Conservation (phyloP, 306 rosid genomes). For the Aeschynomene evenia region DNA sequence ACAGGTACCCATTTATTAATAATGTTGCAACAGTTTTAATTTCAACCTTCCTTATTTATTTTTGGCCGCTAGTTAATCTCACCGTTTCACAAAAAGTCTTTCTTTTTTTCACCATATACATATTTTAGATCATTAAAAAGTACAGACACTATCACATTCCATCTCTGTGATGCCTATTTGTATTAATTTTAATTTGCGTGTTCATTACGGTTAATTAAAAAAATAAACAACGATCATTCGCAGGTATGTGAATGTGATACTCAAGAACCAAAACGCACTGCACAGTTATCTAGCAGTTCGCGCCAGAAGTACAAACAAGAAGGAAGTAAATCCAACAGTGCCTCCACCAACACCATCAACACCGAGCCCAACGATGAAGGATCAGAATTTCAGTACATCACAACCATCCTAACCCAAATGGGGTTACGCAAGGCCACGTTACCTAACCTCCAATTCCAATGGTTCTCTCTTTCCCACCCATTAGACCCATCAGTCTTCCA, state of each 20-base stretch:
- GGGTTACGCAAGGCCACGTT: constrained; percentile 35
- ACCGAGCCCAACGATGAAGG: constrained; percentile 32
- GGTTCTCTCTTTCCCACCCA: constrained; percentile 66
- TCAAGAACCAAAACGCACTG: constrained; percentile 44
- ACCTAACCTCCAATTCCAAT: constrained; percentile 19
- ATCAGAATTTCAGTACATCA: constrained; percentile 52
- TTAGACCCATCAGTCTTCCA: constrained; percentile 62
- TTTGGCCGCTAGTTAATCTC: background rate
- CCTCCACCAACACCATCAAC: constrained; percentile 2
- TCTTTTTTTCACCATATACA: no score
- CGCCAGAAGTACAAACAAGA: constrained; percentile 56
- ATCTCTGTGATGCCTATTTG: background rate
- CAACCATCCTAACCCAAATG: constrained; percentile 47
- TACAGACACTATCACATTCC: background rate
- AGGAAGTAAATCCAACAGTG: constrained; percentile 38
- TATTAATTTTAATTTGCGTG: constrained; percentile 1
- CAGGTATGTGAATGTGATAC: constrained; percentile 32
- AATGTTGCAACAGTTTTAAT: background rate
- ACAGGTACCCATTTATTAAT: constrained; percentile 32
- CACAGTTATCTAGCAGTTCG: constrained; percentile 63
- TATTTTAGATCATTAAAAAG: background rate
- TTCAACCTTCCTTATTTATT: background rate
- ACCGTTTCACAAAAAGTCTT: background rate
- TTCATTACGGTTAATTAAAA: background rate
- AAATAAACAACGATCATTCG: constrained; percentile 23